phyloP scores from a whole-genome alignment of 345 rosid species.

The Populus euphratica region DNA sequence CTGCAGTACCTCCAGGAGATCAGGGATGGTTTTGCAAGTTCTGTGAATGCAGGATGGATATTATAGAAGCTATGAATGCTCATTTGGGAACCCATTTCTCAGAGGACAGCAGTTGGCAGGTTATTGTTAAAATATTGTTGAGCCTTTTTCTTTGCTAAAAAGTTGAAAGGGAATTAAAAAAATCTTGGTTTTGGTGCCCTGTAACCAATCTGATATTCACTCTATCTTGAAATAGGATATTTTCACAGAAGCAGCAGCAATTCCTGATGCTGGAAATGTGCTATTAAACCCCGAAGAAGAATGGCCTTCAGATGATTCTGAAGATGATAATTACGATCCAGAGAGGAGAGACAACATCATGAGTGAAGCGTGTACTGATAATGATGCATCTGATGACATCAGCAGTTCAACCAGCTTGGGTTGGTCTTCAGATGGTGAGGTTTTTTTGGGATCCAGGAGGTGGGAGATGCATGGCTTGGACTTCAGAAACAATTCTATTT shows the following conservation, averaged over 20 bases:
- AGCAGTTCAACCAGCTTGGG: conserved; percentile 70
- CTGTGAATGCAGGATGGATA: conserved; percentile 88
- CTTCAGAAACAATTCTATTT: conserved; percentile 30
- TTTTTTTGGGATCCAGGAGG: conserved; percentile 45
- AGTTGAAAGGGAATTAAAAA: not conserved
- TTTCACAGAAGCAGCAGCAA: conserved; percentile 75
- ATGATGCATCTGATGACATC: conserved; percentile 39
- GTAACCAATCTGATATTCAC: conserved; percentile 13
- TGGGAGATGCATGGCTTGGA: conserved; percentile 25
- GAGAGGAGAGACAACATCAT: conserved; percentile 50
- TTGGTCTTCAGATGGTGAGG: conserved; percentile 70
- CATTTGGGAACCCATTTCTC: conserved; percentile 79
- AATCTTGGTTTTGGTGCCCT: conserved; percentile 5
- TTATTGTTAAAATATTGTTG: conserved; percentile 21
- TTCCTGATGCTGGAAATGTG: conserved; percentile 48
- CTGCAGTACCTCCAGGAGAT: conserved; percentile 91
- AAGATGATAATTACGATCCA: conserved; percentile 89
- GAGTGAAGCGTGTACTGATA: conserved; percentile 47
- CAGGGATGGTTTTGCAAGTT: conserved; percentile 96
- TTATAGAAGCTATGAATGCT: conserved; percentile 86
- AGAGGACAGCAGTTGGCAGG: conserved; percentile 79
- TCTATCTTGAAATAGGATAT: conserved; percentile 54
- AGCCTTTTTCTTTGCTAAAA: not conserved
- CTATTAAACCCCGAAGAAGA: conserved; percentile 59
- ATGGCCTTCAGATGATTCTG: conserved; percentile 99